Base-by-base conservation (phyloP, 345 rosid species). In the Boechera retrofracta region DNA sequence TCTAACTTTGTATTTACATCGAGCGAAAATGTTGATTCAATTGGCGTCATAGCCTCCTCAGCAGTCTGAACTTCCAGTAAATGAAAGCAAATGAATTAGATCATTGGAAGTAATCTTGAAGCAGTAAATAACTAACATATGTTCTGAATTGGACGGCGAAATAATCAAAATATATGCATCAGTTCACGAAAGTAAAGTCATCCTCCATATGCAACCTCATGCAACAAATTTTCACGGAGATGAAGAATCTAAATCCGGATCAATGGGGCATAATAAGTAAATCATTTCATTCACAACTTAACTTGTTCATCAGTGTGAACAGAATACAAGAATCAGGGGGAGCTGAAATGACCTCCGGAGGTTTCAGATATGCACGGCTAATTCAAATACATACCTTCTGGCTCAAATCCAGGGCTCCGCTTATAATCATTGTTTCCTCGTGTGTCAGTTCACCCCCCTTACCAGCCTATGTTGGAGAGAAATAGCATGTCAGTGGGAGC, bases 391-490 rank as follows among this genome's bases (percentile, higher is more conserved):
- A 6, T 82, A 94, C 98, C 97, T 95, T 95, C 74, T 87, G 96
- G 44, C 96, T 90, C 73, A 95, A 86, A 82, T 95, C 99, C 16
- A 95, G 87, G 18, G 98, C 98, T 60, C 98, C 98, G 74, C 98
- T 92, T 73, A 92, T 94, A 75, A 94, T 92, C 82, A 92, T 92
- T 60, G 96, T 86, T 87, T 95, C 98, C 73, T 95, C 99, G 72
- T 89, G 99, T 12, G 98, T 90, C 72, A 95, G 94, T 79, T 95
- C 99, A 74, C 99, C 99, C 9, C 99, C 99, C 76, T 88, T 91
- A 53, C 98, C 99, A 77, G 99, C 99, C 99, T 92, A 78, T 58
- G 77, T 69, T 71, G 63, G 48, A 70, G 52, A 75, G 51, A 69
- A 85, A 66, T 47, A 54, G 41, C 49, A 83, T 42, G 75, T 71